phyloP scores from a whole-genome alignment of 768 basidiomycete species.

The Termitomyces bulborhizus region DNA sequence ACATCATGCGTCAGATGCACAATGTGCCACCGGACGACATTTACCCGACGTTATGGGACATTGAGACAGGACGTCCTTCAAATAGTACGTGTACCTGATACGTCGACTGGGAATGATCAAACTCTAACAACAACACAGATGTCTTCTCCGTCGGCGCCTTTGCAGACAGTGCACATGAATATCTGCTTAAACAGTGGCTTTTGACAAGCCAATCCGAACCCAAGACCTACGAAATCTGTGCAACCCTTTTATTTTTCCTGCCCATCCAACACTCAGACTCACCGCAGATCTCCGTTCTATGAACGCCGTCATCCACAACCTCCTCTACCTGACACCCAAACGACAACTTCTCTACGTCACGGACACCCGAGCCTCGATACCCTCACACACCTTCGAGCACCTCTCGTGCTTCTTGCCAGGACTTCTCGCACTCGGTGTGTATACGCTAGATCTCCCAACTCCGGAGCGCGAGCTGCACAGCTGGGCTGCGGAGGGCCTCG shows the following conservation, averaged over 20 bases:
- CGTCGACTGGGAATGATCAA: not conserved
- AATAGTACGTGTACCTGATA: constrained; percentile 30
- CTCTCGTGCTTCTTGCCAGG: constrained; percentile 63
- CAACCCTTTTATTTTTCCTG: constrained; percentile 27
- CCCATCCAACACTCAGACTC: constrained; percentile 18
- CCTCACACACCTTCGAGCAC: constrained; percentile 49
- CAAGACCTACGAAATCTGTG: constrained; percentile 51
- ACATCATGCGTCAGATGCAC: constrained; percentile 44
- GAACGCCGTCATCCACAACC: constrained; percentile 42
- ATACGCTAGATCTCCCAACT: constrained; percentile 30
- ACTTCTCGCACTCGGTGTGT: constrained; percentile 51
- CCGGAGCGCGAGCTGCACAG: constrained; percentile 37
- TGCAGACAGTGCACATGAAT: constrained; percentile 66
- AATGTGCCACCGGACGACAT: constrained; percentile 41
- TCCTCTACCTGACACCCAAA: constrained; percentile 46
- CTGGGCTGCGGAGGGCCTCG: constrained; percentile 60
- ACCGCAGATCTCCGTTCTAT: constrained; percentile 38
- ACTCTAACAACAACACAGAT: constrained; percentile 20
- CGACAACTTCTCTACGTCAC: constrained; percentile 56
- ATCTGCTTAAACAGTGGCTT: constrained; percentile 64
- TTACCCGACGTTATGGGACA: constrained; percentile 49
- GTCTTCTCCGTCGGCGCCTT: constrained; percentile 47
- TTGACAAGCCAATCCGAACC: constrained; percentile 48
- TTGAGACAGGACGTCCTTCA: constrained; percentile 33
- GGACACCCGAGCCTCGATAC: constrained; percentile 27